Evolutionary conservation across 2,329 filamentous ascomycete genomes (phyloP), one percentile per base, ranked within the genome.

Genomic region (Cordyceps cicadae): DNA sequence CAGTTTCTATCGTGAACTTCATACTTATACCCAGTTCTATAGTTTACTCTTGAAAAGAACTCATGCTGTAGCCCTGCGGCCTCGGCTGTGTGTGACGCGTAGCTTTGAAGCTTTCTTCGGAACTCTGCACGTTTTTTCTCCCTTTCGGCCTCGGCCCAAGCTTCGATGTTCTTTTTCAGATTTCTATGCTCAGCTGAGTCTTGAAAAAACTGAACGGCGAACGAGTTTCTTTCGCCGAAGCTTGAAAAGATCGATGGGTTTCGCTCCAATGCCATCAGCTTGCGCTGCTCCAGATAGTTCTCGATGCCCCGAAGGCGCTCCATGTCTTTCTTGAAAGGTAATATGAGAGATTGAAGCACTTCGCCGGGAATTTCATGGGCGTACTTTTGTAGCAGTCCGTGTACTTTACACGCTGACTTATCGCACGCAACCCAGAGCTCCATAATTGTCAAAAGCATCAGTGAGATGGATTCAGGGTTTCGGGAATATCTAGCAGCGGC

Each of bases 341-440:
- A 70, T 0, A 80, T 62, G 0, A 86, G 70, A 3, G 69, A 71
- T 14, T 77, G 67, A 1, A 82, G 71, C 0, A 78, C 56, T 0
- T 63, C 50, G 0, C 53, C 2, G 0, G 75, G 72, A 4, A 86
- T 67, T 3, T 75, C 76, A 0, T 77, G 75, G n/a, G 73, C 65
- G 63, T 82, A 86, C 0, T 81, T 68, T 0, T 8, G n/a, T 0
- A 87, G 66, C 1, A 82, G 63, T 0, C 73, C 69, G 32, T 75
- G 71, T 0, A 69, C 60, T 0, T 49, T 19, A 3, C 75, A 71
- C 0, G 77, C 78, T 5, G 73, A 72, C 59, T 72, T 78, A 62
- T 87, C 84, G 39, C 79, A 77, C 0, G 79, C 80, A 6, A 82
- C 67, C 85, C 85, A 87, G 0, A 87, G 66, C 57, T 86, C 81